Evolutionary conservation across 495 filamentous ascomycete genomes (phyloP).

Genomic region (Annulohypoxylon stygium): DNA sequence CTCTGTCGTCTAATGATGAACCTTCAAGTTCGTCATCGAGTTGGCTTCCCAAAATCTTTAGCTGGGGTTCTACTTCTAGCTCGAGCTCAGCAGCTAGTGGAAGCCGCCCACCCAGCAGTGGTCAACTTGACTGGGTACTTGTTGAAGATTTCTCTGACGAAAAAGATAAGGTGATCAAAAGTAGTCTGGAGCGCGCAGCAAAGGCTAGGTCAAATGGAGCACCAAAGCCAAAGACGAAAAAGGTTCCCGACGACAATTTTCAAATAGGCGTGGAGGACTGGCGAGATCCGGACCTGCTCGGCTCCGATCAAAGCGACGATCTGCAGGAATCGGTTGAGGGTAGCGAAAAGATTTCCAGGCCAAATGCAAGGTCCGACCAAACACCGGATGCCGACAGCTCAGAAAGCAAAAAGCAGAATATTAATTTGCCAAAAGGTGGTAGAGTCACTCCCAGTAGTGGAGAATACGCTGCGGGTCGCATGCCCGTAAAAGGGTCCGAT

Average conservation of each 20-base stretch:
- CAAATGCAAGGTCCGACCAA: conserved; percentile 39
- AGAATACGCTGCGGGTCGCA: conserved; percentile 68
- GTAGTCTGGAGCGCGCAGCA: conserved; percentile 53
- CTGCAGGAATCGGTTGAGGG: conserved; percentile 20
- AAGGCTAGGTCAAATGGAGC: conserved; percentile 46
- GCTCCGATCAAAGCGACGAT: conserved; percentile 41
- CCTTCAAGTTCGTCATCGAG: conserved; percentile 25
- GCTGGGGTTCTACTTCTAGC: conserved; percentile 63
- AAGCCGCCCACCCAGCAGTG: conserved; percentile 82
- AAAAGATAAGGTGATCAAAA: conserved; percentile 56
- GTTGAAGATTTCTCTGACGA: conserved; percentile 76
- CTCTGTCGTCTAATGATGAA: conserved; percentile 29
- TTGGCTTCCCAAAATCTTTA: conserved; percentile 70
- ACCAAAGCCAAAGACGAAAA: conserved; percentile 32
- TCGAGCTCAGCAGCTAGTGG: conserved; percentile 36
- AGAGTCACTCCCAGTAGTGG: conserved; percentile 84
- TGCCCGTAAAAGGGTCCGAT: conserved; percentile 46
- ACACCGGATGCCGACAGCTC: conserved; percentile 38
- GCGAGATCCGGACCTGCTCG: conserved; percentile 85
- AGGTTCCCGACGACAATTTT: conserved; percentile 73
- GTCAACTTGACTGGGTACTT: conserved; percentile 82
- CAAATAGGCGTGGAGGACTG: conserved; percentile 95
- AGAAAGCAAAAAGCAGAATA: conserved; percentile 54
- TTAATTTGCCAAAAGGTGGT: conserved; percentile 67
- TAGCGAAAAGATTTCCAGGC: conserved; percentile 37